These are phyloP conservation scores for Rhododendron mucronatum DNA, from an alignment of 148 eudicot genomes.

Conservation along the genomic window DNA sequence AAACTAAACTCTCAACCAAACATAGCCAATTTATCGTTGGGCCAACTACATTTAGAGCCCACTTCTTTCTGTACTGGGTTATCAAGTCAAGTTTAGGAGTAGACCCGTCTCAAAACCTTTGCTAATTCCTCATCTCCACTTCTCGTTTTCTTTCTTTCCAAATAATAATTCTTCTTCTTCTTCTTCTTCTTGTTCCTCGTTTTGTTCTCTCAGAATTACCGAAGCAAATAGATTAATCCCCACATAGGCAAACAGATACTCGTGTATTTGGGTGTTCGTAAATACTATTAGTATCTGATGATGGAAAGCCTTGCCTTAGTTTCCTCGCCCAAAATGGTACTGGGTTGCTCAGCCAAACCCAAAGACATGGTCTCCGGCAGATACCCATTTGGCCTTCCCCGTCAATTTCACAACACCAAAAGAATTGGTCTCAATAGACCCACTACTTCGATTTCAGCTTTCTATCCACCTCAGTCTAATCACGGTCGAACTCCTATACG, in stretches of 20 bases:
- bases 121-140: neutral
- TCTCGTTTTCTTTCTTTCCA: neutral
- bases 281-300: neutral
- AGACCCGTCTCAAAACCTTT: neutral
- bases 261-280: neutral
- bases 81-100: neutral
- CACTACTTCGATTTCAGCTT: slow-evolving; percentile 15
- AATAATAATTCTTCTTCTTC: neutral
- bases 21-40: too few relatives aligned
- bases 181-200: neutral
- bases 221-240: neutral
- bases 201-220: neutral
- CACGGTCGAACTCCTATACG: neutral
- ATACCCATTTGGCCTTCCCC: slow-evolving; percentile 24
- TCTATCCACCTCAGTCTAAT: slow-evolving; percentile 14
- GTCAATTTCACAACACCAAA: slow-evolving; percentile 15
- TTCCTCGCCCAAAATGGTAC: slow-evolving; percentile 27
- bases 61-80: neutral
- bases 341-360: slow-evolving; percentile 28
- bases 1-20: too few relatives aligned
- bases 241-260: neutral
- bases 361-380: slow-evolving; percentile 8
- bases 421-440: slow-evolving; percentile 15
- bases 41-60: neutral
- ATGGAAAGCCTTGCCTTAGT: slow-evolving; percentile 45